Percentiles rank a stretch among this genome's conserved stretches.
Conservation (phyloP, 306 rosid species). For the Rubus parviflorus region DNA sequence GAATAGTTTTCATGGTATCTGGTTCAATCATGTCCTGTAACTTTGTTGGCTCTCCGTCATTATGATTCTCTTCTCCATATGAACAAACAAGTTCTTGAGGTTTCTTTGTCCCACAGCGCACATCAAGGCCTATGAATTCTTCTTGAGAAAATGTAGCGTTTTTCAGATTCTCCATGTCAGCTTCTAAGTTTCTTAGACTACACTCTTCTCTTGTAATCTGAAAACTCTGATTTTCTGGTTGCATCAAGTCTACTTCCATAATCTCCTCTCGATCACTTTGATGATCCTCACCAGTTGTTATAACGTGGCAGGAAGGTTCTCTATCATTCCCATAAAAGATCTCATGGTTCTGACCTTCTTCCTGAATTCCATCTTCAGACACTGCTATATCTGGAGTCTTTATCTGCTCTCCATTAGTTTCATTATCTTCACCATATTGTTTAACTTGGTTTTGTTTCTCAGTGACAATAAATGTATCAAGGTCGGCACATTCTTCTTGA, state of each 20-base stretch:
- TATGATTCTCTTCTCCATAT: constrained; percentile 33
- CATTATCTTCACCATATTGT: constrained; percentile 34
- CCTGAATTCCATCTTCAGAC: constrained; percentile 28
- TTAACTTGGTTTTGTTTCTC: constrained; percentile 32
- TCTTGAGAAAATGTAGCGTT: constrained; percentile 28
- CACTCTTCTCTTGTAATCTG: constrained; percentile 27
- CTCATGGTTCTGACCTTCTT: constrained; percentile 33
- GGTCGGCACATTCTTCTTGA: constrained; percentile 31
- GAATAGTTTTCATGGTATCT: constrained; percentile 32
- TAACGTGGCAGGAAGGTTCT: constrained; percentile 29
- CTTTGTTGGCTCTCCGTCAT: constrained; percentile 21
- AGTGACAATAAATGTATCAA: constrained; percentile 16
- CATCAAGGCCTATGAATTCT: constrained; percentile 34
- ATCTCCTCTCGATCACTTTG: constrained; percentile 29
- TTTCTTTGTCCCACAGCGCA: constrained; percentile 24
- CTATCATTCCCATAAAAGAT: constrained; percentile 24
- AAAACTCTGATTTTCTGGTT: constrained; percentile 26
- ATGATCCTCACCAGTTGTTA: constrained; percentile 27
- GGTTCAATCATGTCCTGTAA: constrained; percentile 33
- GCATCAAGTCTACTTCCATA: constrained; percentile 30
- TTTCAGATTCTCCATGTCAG: constrained; percentile 45
- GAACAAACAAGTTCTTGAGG: constrained; percentile 29
- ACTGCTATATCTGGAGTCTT: constrained; percentile 18
- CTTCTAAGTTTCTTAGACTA: constrained; percentile 25
- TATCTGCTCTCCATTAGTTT: constrained; percentile 30